phyloP scores from a whole-genome alignment of 106 monocot species.

The Hemerocallis citrina region DNA sequence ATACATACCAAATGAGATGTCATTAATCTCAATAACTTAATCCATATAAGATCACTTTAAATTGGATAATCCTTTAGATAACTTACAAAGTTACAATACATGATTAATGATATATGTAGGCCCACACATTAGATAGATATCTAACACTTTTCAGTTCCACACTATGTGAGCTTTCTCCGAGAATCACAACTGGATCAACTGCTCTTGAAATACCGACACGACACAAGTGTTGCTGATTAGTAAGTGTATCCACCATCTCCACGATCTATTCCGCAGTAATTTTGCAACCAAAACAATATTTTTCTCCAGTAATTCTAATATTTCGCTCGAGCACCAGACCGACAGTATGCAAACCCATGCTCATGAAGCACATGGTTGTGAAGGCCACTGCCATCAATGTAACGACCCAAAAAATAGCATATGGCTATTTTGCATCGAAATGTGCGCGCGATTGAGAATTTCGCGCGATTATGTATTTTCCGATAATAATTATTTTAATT shows the following conservation, averaged over 20 bases:
- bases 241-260: conserved; percentile 40
- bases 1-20: no score
- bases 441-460: no score
- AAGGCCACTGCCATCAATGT: conserved; percentile 33
- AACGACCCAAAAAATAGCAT: no score
- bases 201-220: conserved; percentile 64
- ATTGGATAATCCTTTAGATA: no score
- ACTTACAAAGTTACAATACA: no score
- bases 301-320: conserved; percentile 48
- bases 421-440: no score
- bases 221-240: conserved; percentile 45
- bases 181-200: conserved; percentile 45
- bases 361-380: conserved; percentile 43
- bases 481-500: no score
- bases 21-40: no score
- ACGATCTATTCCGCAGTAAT: conserved; percentile 46
- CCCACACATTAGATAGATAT: no score
- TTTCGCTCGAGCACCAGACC: conserved; percentile 78
- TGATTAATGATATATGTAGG: no score
- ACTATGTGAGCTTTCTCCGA: conserved; percentile 53
- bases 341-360: conserved; percentile 70
- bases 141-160: conserved; percentile 72
- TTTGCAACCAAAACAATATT: conserved; percentile 78
- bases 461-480: no score
- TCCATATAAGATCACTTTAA: no score